Evolutionary conservation across 352 stramenopile genomes (phyloP).

Genomic region (Pythium phragmiticola): DNA sequence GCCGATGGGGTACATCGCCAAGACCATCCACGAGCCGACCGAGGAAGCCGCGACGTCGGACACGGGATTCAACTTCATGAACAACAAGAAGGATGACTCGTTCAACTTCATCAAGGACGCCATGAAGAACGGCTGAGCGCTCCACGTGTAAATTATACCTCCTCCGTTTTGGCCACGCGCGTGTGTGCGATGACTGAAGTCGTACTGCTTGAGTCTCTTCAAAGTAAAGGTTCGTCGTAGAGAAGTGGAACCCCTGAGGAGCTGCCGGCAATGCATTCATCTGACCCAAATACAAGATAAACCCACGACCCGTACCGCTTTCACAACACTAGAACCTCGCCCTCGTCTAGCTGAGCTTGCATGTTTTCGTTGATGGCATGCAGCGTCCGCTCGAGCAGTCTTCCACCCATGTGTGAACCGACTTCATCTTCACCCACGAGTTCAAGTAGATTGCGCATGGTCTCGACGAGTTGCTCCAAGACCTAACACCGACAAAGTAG

Average conservation of each 20-base stretch:
- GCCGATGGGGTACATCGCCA: conserved; percentile 81
- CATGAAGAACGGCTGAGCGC: conserved; percentile 83
- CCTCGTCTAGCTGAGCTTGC: neutral
- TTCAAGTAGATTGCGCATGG: conserved; percentile 1
- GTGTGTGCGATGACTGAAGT: conserved; percentile 25
- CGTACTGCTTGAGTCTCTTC: conserved; percentile 12
- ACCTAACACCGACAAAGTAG: conserved; percentile 4
- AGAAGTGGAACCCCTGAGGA: conserved; percentile 20
- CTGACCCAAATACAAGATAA: conserved; percentile 25
- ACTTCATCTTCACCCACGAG: conserved; percentile 10
- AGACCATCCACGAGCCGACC: conserved; percentile 83
- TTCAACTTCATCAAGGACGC: conserved; percentile 89
- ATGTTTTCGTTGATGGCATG: conserved; percentile 5
- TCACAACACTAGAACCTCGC: neutral
- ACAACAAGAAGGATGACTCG: conserved; percentile 88
- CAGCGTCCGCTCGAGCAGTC: conserved; percentile 10
- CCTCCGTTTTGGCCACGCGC: conserved; percentile 25
- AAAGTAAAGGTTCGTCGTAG: conserved; percentile 22
- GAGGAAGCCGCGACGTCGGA: conserved; percentile 62
- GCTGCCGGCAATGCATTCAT: conserved; percentile 21
- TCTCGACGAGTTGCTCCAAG: conserved; percentile 9
- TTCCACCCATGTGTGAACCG: conserved; percentile 6
- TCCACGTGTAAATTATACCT: conserved; percentile 55
- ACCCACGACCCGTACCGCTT: neutral
- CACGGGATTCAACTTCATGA: conserved; percentile 84